A percentile compares a stretch with the other conserved stretches of the same genome.
Conservation (phyloP, 768 basidiomycete species). For the Chiua virens region DNA sequence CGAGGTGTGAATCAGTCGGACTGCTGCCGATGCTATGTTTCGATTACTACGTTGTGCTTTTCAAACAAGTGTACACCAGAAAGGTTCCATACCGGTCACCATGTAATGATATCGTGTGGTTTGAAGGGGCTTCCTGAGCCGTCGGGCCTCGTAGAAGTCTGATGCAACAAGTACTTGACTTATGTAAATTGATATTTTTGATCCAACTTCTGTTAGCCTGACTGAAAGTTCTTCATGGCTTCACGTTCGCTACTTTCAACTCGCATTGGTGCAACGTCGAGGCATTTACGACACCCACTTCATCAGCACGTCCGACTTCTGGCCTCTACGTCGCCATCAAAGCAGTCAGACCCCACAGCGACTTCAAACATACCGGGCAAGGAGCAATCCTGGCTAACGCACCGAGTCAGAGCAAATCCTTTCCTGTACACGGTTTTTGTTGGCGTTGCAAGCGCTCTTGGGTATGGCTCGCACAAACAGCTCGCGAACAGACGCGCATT, state of each 20-base stretch:
- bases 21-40: too few relatives aligned
- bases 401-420: conserved; percentile 51
- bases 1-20: too few relatives aligned
- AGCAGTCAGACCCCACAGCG: conserved; percentile 3
- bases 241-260: conserved; percentile 13
- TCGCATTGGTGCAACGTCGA: conserved; percentile 4
- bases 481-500: conserved; percentile 60
- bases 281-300: conserved; percentile 5
- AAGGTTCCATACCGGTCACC: too few relatives aligned
- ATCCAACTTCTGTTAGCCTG: too few relatives aligned
- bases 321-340: conserved; percentile 6
- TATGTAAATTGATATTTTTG: too few relatives aligned
- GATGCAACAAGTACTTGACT: too few relatives aligned
- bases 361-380: conserved; percentile 10
- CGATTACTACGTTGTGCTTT: too few relatives aligned
- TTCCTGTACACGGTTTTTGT: conserved; percentile 46
- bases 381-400: conserved; percentile 71
- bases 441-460: conserved; percentile 48
- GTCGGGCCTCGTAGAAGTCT: too few relatives aligned
- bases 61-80: too few relatives aligned
- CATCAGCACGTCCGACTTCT: conserved; percentile 18
- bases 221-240: too few relatives aligned
- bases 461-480: conserved; percentile 63
- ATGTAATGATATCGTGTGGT: too few relatives aligned
- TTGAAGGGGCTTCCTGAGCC: too few relatives aligned